Conservation (phyloP, 768 basidiomycete genomes). For the Serpula lacrymans region DNA sequence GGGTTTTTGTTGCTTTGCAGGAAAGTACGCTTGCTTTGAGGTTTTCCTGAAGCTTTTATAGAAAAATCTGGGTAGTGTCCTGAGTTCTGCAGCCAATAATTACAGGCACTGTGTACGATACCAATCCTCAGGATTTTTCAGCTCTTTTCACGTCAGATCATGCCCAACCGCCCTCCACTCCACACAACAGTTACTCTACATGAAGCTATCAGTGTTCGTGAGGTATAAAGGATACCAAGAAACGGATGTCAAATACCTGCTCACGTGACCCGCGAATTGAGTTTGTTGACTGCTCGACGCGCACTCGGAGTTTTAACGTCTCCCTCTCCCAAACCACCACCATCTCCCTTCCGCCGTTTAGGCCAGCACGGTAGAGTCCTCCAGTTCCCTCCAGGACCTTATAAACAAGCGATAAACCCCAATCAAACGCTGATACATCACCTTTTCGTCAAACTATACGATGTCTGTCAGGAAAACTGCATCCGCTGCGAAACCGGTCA, state of each 20-base stretch:
- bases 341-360: conserved; percentile 33
- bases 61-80: conserved; percentile 2
- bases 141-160: conserved; percentile 12
- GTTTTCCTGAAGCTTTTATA: conserved; percentile 4
- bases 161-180: conserved; percentile 5
- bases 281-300: conserved; percentile 38
- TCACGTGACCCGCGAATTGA: conserved; percentile 38
- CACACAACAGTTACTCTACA: no score
- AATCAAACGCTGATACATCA: conserved; percentile 11
- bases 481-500: conserved; percentile 40
- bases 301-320: conserved; percentile 39
- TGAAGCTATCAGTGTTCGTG: conserved; percentile 7
- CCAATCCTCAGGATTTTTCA: conserved; percentile 9
- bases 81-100: conserved; percentile 6
- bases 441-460: conserved; percentile 14
- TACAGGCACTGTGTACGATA: conserved; percentile 13
- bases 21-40: conserved; percentile 12
- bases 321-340: conserved; percentile 46
- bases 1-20: conserved; percentile 12
- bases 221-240: conserved; percentile 9
- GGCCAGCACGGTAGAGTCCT: conserved; percentile 11
- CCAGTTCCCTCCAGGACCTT: conserved; percentile 13
- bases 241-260: conserved; percentile 30
- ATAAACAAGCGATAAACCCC: conserved; percentile 11
- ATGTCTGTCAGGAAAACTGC: conserved; percentile 45